Base-by-base conservation (phyloP, 345 rosid species). In the Limnanthes douglasii region DNA sequence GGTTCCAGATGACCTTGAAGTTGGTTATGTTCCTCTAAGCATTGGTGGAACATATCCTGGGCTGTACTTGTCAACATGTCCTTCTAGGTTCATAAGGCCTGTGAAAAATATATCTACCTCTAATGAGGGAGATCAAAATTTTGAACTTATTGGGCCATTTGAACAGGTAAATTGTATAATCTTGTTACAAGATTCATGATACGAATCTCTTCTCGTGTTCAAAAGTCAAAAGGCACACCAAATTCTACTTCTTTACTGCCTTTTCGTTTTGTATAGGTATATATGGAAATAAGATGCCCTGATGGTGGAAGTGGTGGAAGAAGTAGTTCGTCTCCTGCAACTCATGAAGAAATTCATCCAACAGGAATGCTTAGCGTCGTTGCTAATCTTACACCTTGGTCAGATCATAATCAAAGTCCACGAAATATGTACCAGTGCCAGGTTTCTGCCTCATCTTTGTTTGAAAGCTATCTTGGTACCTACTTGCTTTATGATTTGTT, bases 321-420 rank as follows among this genome's bases (percentile, higher is more conserved):
- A 61, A 72, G 60, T 60, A 63, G 53, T 46, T 51, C 39, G 30
- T 74, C 54, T 54, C 64, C 68, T 24, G 98, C 98, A 40, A 77
- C 92, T 31, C 98, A 84, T 58, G 95, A 83, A 70, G 98, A 90
- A 67, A 69, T 77, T 59, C 78, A 70, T 65, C 95, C 95, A 35
- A 84, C 94, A 44, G 80, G 66, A 42, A 90, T 90, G 92, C 79
- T 90, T 10, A 84, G 98, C 62, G 79, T 80, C 51, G 84, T 90
- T 53, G 95, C 94, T 65, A 90, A 77, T 68, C 95, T 90, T 41
- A 90, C 98, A 40, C 98, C 98, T 37, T 90, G 88, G 80, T 90
- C 98, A 4, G 86, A 90, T 60, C 98, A 90, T 64, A 90, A 90
- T 65, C 98, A 90, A 57, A 90, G 98, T 47, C 98, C 97, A 7